A percentile compares a stretch with the other conserved stretches of the same genome.
phyloP scores from a whole-genome alignment of 441 rosid genomes.

The Brassica balearica region DNA sequence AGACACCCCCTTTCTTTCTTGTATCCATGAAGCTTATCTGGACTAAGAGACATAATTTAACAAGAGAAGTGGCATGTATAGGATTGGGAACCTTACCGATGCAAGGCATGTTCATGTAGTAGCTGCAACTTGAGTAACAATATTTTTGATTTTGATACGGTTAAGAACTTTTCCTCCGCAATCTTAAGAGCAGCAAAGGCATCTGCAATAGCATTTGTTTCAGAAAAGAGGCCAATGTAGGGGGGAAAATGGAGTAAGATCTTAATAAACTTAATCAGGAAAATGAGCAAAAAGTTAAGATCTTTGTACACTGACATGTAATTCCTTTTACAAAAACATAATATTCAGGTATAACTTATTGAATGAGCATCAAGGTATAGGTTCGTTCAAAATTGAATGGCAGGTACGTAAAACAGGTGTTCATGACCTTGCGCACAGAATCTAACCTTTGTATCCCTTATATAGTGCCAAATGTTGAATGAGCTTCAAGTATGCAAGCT shows the following conservation, averaged over 20 bases:
- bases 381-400: slow-evolving; percentile 23
- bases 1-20: slow-evolving; percentile 20
- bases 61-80: slow-evolving; percentile 26
- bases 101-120: slow-evolving; percentile 90
- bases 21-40: slow-evolving; percentile 1
- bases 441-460: slow-evolving; percentile 90
- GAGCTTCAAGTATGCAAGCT: slow-evolving; percentile 89
- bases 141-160: slow-evolving; percentile 79
- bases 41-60: not conserved
- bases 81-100: slow-evolving; percentile 59
- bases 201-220: slow-evolving; percentile 51
- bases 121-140: slow-evolving; percentile 85
- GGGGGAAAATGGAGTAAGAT: not conserved
- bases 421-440: slow-evolving; percentile 37
- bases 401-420: slow-evolving; percentile 19
- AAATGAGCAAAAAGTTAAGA: not conserved
- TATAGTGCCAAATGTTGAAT: slow-evolving; percentile 85
- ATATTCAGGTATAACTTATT: slow-evolving; percentile 10
- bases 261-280: slow-evolving; percentile 9
- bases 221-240: slow-evolving; percentile 31
- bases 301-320: slow-evolving; percentile 11
- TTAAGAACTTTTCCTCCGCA: slow-evolving; percentile 80
- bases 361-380: slow-evolving; percentile 26
- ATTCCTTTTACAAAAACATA: slow-evolving; percentile 19
- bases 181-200: slow-evolving; percentile 89